A percentile compares a stretch with the other conserved stretches of the same genome.
phyloP scores from a whole-genome alignment of 1,284 basidiomycete genomes.

The Austroboletus niveus region DNA sequence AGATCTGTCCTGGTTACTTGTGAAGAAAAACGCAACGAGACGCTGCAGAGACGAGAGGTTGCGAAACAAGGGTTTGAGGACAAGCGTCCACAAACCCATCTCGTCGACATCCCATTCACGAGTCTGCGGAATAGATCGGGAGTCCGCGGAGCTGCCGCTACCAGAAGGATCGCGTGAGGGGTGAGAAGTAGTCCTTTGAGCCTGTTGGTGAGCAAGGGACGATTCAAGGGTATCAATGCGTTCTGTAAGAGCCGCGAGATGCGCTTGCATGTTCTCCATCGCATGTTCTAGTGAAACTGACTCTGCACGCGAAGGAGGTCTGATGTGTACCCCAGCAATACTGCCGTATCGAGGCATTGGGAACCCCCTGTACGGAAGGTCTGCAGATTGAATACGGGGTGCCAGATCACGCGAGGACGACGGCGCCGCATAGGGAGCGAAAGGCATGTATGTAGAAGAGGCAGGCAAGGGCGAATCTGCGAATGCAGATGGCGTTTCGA shows the following conservation, averaged over 20 bases:
- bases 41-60: constrained; percentile 46
- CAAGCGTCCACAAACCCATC: constrained; percentile 75
- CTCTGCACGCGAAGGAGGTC: constrained; percentile 41
- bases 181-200: constrained; percentile 37
- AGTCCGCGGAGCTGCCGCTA: constrained; percentile 41
- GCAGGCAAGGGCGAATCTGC: constrained; percentile 46
- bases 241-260: constrained; percentile 87
- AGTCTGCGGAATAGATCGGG: constrained; percentile 24
- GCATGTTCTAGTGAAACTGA: constrained; percentile 59
- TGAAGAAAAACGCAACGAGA: constrained; percentile 54
- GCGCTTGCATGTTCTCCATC: constrained; percentile 83
- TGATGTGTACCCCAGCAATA: constrained; percentile 31
- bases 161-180: constrained; percentile 37
- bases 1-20: constrained; percentile 51
- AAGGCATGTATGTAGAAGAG: constrained; percentile 37
- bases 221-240: constrained; percentile 76
- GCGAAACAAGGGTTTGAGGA: constrained; percentile 60
- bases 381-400: constrained; percentile 37
- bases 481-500: constrained; percentile 73
- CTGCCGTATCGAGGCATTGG: constrained; percentile 29
- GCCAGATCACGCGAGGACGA: constrained; percentile 40
- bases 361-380: constrained; percentile 34
- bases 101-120: constrained; percentile 67
- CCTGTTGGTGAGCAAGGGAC: constrained; percentile 39
- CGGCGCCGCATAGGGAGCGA: constrained; percentile 38